A percentile compares a stretch with the other conserved stretches of the same genome.
Conservation (phyloP, 192 early-diverging fungal genomes). For the Funneliformis geosporum region DNA sequence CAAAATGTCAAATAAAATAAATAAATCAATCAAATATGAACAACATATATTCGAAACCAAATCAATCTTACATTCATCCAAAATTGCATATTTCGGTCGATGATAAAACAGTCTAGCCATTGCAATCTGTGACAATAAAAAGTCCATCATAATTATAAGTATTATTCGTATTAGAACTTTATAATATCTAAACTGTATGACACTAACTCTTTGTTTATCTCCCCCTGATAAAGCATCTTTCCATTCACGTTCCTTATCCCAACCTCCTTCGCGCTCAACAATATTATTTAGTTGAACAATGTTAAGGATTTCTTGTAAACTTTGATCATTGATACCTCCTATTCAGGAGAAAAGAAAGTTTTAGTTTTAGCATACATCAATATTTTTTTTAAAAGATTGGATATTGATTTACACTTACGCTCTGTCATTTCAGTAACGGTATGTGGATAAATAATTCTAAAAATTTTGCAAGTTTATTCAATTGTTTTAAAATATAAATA, state of each 20-base stretch:
- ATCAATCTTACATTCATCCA: constrained; percentile 86
- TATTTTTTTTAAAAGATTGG: not conserved
- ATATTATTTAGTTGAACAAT: constrained; percentile 82
- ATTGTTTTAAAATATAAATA: not conserved
- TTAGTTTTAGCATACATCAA: not conserved
- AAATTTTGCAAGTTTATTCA: constrained; percentile 16
- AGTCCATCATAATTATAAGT: not conserved
- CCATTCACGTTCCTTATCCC: constrained; percentile 86
- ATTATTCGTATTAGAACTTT: not conserved
- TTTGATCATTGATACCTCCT: constrained; percentile 71
- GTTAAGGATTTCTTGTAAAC: constrained; percentile 76
- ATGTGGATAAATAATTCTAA: constrained; percentile 93
- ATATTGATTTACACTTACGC: constrained; percentile 31
- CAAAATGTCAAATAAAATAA: constrained; percentile 42
- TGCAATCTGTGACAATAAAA: constrained; percentile 59
- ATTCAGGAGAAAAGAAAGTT: not conserved
- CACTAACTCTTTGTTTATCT: constrained; percentile 82
- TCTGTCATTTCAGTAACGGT: constrained; percentile 75
- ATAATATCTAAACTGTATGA: not conserved
- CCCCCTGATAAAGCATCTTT: constrained; percentile 94
- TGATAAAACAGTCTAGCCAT: constrained; percentile 99
- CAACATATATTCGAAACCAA: not conserved
- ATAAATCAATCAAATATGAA: not conserved
- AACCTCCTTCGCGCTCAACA: constrained; percentile 90
- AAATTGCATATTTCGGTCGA: constrained; percentile 89